These are phyloP conservation scores for Nidula microcarpa DNA, from an alignment of 768 basidiomycete species.

Conservation along the genomic window DNA sequence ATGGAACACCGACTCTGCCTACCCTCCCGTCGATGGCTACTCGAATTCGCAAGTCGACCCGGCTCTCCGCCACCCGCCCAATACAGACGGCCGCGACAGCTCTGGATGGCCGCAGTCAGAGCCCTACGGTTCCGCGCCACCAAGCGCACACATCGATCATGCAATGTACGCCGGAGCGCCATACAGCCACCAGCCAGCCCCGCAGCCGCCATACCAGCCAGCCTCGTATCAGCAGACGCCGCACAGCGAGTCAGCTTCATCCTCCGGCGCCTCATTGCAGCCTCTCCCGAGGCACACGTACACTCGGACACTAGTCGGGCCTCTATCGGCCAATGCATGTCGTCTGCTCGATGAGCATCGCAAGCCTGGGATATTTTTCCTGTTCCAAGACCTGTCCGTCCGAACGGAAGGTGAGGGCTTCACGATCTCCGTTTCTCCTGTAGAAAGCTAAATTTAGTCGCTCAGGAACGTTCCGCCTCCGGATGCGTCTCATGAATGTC, in stretches of 20 bases:
- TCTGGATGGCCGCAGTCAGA: constrained; percentile 24
- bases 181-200: constrained; percentile 19
- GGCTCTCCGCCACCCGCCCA: constrained; percentile 29
- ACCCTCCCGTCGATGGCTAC: constrained; percentile 25
- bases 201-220: constrained; percentile 14
- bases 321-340: constrained; percentile 83
- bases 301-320: constrained; percentile 87
- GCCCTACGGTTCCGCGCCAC: constrained; percentile 1
- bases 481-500: constrained; percentile 86
- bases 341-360: constrained; percentile 82
- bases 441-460: neutral
- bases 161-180: constrained; percentile 20
- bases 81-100: constrained; percentile 35
- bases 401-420: constrained; percentile 92
- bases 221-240: constrained; percentile 10
- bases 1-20: constrained; percentile 41
- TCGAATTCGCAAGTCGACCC: constrained; percentile 32
- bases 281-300: constrained; percentile 67
- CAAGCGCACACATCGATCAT: constrained; percentile 19
- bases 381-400: constrained; percentile 92
- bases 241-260: constrained; percentile 13
- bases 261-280: constrained; percentile 27
- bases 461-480: constrained; percentile 78
- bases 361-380: constrained; percentile 87
- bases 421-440: constrained; percentile 9